A percentile compares a stretch with the other conserved stretches of the same genome.
phyloP scores from a whole-genome alignment of 192 early-diverging fungal genomes.

The Oehlia diaphana region DNA sequence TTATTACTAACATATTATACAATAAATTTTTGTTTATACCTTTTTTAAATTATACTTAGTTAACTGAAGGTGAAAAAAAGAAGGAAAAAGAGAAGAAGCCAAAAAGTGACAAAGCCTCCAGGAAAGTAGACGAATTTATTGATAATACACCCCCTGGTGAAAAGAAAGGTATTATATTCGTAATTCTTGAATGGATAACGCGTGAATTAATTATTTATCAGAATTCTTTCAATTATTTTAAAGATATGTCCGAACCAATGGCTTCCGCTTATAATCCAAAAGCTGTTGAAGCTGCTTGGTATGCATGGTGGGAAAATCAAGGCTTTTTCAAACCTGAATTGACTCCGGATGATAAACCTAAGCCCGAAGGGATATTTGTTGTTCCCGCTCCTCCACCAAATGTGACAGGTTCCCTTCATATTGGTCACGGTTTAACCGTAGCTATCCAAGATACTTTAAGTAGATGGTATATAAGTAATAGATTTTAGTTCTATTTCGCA shows the following conservation, averaged over 20 bases:
- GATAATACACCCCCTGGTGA: conserved; percentile 38
- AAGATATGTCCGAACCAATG: conserved; percentile 75
- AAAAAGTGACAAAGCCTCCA: conserved; percentile 36
- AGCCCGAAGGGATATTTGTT: conserved; percentile 81
- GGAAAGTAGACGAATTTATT: conserved; percentile 30
- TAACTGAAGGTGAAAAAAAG: conserved; percentile 27
- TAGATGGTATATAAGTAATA: conserved; percentile 66
- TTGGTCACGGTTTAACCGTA: conserved; percentile 92
- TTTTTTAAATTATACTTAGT: conserved; percentile 19
- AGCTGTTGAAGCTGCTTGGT: conserved; percentile 95
- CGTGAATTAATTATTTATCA: neutral
- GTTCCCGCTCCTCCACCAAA: conserved; percentile 99
- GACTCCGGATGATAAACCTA: conserved; percentile 66
- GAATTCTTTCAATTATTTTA: neutral
- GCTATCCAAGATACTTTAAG: conserved; percentile 92
- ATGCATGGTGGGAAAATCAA: conserved; percentile 95
- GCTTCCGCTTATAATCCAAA: conserved; percentile 82
- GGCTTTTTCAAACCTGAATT: conserved; percentile 88
- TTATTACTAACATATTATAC: too few species aligned
- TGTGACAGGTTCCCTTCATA: conserved; percentile 94
- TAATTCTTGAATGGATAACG: conserved; percentile 63
- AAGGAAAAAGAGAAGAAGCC: conserved; percentile 64
- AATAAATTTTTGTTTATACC: too few species aligned
- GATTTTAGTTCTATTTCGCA: neutral
- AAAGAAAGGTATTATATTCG: conserved; percentile 37